phyloP scores from a whole-genome alignment of 176 grass and related monocot genomes.

The Musa troglodytarum region DNA sequence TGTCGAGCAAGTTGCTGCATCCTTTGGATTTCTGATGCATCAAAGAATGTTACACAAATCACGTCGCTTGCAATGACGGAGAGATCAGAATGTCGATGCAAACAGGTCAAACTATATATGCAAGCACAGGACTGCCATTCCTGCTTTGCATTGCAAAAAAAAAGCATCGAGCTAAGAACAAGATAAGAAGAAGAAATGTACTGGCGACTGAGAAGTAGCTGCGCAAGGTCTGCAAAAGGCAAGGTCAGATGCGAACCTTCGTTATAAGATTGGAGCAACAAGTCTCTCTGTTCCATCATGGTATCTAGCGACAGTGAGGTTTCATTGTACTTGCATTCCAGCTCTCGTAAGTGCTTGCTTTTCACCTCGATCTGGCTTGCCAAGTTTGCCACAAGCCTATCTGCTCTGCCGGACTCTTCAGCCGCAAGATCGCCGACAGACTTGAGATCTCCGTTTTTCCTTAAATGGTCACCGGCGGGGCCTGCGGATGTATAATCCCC shows the following conservation, averaged over 20 bases:
- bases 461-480: conserved; percentile 30
- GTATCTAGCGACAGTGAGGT: conserved; percentile 31
- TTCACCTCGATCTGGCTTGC: conserved; percentile 30
- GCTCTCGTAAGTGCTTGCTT: conserved; percentile 29
- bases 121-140: too few species aligned
- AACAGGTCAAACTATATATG: too few species aligned
- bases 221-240: background rate
- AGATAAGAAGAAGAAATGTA: background rate
- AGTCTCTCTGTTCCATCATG: conserved; percentile 40
- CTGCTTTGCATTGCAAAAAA: too few species aligned
- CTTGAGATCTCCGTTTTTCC: conserved; percentile 34
- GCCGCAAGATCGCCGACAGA: conserved; percentile 28
- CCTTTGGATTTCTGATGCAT: conserved; percentile 33
- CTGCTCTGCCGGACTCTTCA: conserved; percentile 27
- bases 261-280: conserved; percentile 29
- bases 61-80: too few species aligned
- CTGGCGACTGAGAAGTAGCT: too few species aligned
- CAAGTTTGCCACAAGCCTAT: conserved; percentile 35
- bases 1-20: conserved; percentile 32
- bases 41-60: too few species aligned
- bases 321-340: conserved; percentile 35
- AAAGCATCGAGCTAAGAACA: too few species aligned
- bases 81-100: too few species aligned
- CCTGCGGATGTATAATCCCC: conserved; percentile 32
- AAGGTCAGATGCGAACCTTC: conserved; percentile 27